Evolutionary conservation across 306 rosid genomes (phyloP), one percentile per base, ranked within the genome.

Genomic region (Castanea mollissima): DNA sequence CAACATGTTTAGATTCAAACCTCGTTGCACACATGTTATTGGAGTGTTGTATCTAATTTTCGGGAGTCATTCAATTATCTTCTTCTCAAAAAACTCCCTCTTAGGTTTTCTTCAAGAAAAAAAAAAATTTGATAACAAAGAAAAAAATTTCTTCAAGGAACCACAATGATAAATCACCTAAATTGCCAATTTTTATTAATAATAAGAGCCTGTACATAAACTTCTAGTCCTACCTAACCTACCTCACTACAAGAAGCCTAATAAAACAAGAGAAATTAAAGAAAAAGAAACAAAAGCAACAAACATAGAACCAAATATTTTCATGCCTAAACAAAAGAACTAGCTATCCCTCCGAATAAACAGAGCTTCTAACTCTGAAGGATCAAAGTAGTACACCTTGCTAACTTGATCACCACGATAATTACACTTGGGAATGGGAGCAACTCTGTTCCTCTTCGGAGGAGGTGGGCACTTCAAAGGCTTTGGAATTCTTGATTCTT

Each of bases 321-420:
- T 27, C 21, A 41, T 67, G 32, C 29, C 72, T 67, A 67, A 34
- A 13, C 38, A 32, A 67, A 18, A 31, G 62, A 63, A 73, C 80
- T 60, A 90, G 68, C 76, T 86, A 81, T 90, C 90, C 74, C 86
- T 84, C 76, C 89, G 93, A 73, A 82, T 83, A 54, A 94, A 94
- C 68, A 92, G 90, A 51, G 92, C 81, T 81, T 94, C 98, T 72
- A 92, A 87, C 52, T 92, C 98, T 0, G 97, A 97, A 65, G 98
- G 96, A 56, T 84, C 86, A 87, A 91, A 87, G 87, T 41, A 41
- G 46, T 41, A 41, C 46, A 94, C 92, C 80, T 91, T 93, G 46
- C 81, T 76, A 5, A 73, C 46, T 41, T 41, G 46, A 41, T 41
- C 77, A 35, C 80, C 79, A 4, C 76, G 85, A 67, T 80, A 90